These are phyloP conservation scores for Apodospora peruviana DNA, from an alignment of 495 filamentous ascomycete species.

Conservation along the genomic window DNA sequence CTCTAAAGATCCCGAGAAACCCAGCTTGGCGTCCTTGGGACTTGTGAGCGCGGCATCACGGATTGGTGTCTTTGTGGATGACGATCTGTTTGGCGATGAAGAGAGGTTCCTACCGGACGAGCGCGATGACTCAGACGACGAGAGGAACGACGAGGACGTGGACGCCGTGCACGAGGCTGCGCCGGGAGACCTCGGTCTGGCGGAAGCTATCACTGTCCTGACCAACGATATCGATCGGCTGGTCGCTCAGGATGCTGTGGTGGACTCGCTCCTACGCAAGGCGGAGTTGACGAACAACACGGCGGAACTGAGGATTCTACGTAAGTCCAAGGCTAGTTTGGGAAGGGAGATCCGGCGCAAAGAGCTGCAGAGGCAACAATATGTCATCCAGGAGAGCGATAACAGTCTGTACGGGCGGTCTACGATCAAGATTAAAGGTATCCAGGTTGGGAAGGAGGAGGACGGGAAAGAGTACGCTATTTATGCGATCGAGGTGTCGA, in stretches of 20 bases:
- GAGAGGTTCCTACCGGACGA: constrained; percentile 83
- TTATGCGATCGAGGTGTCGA: constrained; percentile 86
- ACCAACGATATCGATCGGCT: constrained; percentile 87
- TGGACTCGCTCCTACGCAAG: constrained; percentile 87
- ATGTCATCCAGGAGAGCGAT: constrained; percentile 95
- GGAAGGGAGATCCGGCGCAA: constrained; percentile 89
- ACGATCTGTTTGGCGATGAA: constrained; percentile 90
- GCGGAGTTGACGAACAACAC: constrained; percentile 96
- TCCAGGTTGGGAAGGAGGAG: constrained; percentile 85
- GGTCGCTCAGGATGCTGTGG: constrained; percentile 78
- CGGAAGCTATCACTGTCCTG: constrained; percentile 82
- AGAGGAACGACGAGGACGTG: constrained; percentile 55
- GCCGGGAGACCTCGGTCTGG: constrained; percentile 88
- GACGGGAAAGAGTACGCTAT: constrained; percentile 91
- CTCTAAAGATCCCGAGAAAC: constrained; percentile 57
- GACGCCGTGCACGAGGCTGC: constrained; percentile 93
- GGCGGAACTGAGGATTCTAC: constrained; percentile 83
- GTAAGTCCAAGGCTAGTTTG: constrained; percentile 90
- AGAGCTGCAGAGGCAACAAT: constrained; percentile 94
- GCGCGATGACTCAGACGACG: constrained; percentile 64
- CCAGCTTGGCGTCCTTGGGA: constrained; percentile 84
- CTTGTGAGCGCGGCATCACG: constrained; percentile 75
- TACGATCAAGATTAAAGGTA: constrained; percentile 79
- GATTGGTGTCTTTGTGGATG: constrained; percentile 83
- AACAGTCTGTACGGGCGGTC: constrained; percentile 95